phyloP scores from a whole-genome alignment of 352 stramenopile genomes.

The Phytophthora idaei region DNA sequence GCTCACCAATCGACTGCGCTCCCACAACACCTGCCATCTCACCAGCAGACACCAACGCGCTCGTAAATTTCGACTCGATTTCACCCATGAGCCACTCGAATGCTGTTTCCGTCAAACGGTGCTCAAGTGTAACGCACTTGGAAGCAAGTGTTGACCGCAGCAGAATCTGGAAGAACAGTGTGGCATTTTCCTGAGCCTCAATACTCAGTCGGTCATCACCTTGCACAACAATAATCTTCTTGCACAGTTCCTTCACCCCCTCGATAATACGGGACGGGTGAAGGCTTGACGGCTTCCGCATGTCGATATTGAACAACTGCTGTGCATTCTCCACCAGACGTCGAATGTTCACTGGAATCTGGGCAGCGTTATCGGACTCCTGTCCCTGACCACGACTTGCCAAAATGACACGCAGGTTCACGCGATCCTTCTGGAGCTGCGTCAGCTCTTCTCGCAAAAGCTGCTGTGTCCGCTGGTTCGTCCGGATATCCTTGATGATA shows the following conservation, averaged over 20 bases:
- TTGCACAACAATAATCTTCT: conserved; percentile 96
- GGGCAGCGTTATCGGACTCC: conserved; percentile 89
- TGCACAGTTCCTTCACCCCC: conserved; percentile 93
- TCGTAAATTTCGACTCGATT: conserved; percentile 97
- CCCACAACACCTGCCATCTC: conserved; percentile 99
- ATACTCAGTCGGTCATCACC: conserved; percentile 94
- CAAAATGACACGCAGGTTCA: conserved; percentile 94
- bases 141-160: conserved; percentile 95
- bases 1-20: conserved; percentile 99
- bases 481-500: conserved; percentile 92
- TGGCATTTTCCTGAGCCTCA: conserved; percentile 98
- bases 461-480: conserved; percentile 94
- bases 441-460: conserved; percentile 94
- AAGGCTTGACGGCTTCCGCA: conserved; percentile 92
- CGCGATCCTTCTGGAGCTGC: conserved; percentile 94
- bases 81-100: conserved; percentile 96
- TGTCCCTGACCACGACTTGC: conserved; percentile 94
- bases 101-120: conserved; percentile 95
- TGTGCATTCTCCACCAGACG: conserved; percentile 98
- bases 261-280: conserved; percentile 91
- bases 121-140: conserved; percentile 97
- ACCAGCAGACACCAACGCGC: conserved; percentile 94
- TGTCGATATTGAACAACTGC: conserved; percentile 93
- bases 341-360: conserved; percentile 94
- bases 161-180: conserved; percentile 98